Percentiles rank a stretch among this genome's conserved stretches.
These are phyloP conservation scores for Murraya paniculata DNA, from an alignment of 345 rosid species.

Conservation along the genomic window DNA sequence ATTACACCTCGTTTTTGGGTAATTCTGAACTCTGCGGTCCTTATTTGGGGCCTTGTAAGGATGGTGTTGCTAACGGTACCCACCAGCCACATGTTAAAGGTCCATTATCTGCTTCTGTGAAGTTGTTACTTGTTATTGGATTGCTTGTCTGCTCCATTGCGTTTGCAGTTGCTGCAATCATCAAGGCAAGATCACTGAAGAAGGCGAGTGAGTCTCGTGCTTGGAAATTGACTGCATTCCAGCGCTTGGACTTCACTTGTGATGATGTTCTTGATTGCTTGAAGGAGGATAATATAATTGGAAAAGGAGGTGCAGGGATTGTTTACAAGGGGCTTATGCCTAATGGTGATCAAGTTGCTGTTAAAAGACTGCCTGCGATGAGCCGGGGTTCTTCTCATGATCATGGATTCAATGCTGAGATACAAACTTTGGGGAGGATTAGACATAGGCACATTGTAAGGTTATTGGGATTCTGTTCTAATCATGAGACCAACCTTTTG, in stretches of 20 bases:
- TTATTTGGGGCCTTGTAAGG: constrained; percentile 77
- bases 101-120: constrained; percentile 72
- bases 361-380: constrained; percentile 75
- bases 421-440: constrained; percentile 85
- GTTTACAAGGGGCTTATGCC: constrained; percentile 84
- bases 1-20: constrained; percentile 83
- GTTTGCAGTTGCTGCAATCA: constrained; percentile 76
- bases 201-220: constrained; percentile 82
- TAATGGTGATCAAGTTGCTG: constrained; percentile 76
- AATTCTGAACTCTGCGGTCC: constrained; percentile 85
- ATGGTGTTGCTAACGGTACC: constrained; percentile 45
- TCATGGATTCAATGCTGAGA: constrained; percentile 95
- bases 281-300: constrained; percentile 88
- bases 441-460: constrained; percentile 86
- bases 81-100: constrained; percentile 59
- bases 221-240: constrained; percentile 96
- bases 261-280: constrained; percentile 80
- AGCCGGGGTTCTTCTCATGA: constrained; percentile 91
- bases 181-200: constrained; percentile 77
- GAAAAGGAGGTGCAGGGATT: constrained; percentile 94
- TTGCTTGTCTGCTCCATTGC: constrained; percentile 80
- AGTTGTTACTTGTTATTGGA: constrained; percentile 75
- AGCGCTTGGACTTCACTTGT: constrained; percentile 77
- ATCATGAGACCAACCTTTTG: constrained; percentile 86
- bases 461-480: constrained; percentile 78